Evolutionary conservation across 371 early-diverging fungal genomes (phyloP).

Genomic region (Mucor irregularis): DNA sequence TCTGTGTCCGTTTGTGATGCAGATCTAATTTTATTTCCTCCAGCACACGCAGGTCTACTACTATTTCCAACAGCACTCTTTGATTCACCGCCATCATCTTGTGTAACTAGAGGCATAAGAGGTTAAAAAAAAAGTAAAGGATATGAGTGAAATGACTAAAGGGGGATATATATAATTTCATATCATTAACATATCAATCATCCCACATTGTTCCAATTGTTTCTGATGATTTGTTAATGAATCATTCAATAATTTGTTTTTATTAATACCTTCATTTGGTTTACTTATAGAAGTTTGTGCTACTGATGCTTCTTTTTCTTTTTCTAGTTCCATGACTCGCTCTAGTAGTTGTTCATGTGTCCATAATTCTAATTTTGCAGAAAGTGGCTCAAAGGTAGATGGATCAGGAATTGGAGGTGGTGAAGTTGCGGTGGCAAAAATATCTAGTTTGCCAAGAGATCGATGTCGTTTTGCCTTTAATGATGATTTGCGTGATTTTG

Average conservation of each 20-base stretch:
- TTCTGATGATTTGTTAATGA: too few species aligned
- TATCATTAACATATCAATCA: too few species aligned
- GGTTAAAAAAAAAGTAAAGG: not conserved
- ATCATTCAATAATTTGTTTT: too few species aligned
- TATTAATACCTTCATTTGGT: conserved; percentile 1
- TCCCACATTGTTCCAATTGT: too few species aligned
- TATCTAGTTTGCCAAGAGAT: conserved; percentile 39
- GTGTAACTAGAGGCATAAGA: conserved; percentile 10
- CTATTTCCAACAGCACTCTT: not conserved
- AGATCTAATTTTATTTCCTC: conserved; percentile 15
- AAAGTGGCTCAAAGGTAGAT: conserved; percentile 6
- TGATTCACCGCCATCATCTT: conserved; percentile 8
- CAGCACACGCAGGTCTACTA: not conserved
- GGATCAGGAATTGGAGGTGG: conserved; percentile 17
- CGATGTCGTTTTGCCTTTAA: conserved; percentile 42
- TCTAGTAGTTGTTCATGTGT: conserved; percentile 28
- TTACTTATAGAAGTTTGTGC: conserved; percentile 8
- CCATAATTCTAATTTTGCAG: conserved; percentile 15
- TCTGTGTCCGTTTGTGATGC: conserved; percentile 17
- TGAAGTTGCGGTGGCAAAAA: conserved; percentile 10
- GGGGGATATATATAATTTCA: too few species aligned
- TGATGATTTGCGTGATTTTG: conserved; percentile 27
- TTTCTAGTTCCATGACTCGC: conserved; percentile 26
- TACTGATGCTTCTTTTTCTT: conserved; percentile 21
- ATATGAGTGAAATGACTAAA: too few species aligned